Percentiles rank a stretch among this genome's conserved stretches.
Evolutionary conservation across 768 basidiomycete genomes (phyloP).

Genomic region (Macrocybe gigantea): DNA sequence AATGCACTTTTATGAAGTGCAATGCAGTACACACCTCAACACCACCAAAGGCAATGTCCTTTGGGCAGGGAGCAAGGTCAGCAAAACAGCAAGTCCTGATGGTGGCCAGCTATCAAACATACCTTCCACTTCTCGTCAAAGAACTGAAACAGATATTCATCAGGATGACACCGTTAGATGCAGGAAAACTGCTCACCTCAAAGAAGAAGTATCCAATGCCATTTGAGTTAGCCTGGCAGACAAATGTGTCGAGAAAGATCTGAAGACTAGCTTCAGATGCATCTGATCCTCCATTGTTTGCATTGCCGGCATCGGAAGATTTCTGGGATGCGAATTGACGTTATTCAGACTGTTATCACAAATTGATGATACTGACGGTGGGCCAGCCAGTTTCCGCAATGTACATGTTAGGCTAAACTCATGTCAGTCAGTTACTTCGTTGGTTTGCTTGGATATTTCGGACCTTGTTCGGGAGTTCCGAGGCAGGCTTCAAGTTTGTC

Average conservation of each 20-base stretch:
- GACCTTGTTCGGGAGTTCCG: slow-evolving; percentile 53
- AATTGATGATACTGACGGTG: slow-evolving; percentile 37
- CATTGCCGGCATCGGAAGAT: slow-evolving; percentile 49
- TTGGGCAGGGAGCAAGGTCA: slow-evolving; percentile 15
- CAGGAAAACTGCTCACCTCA: slow-evolving; percentile 39
- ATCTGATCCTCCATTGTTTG: slow-evolving; percentile 59
- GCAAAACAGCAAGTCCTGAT: background rate
- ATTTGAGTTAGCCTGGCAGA: slow-evolving; percentile 82
- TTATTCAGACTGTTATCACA: background rate
- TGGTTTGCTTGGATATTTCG: background rate
- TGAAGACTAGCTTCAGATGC: slow-evolving; percentile 62
- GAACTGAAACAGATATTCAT: slow-evolving; percentile 32
- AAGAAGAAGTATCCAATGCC: slow-evolving; percentile 85
- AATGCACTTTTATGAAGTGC: background rate
- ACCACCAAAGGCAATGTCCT: slow-evolving; percentile 62
- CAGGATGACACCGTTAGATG: background rate
- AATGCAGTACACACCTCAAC: slow-evolving; percentile 40
- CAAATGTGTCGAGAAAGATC: slow-evolving; percentile 79
- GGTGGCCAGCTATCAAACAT: slow-evolving; percentile 10
- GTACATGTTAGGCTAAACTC: slow-evolving; percentile 59
- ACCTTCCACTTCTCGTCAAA: slow-evolving; percentile 84
- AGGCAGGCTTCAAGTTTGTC: slow-evolving; percentile 57
- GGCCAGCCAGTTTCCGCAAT: slow-evolving; percentile 92
- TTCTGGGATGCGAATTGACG: slow-evolving; percentile 24
- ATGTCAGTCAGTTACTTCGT: background rate